phyloP scores from a whole-genome alignment of 176 grass and related monocot species.

The Alopecurus myosuroides region DNA sequence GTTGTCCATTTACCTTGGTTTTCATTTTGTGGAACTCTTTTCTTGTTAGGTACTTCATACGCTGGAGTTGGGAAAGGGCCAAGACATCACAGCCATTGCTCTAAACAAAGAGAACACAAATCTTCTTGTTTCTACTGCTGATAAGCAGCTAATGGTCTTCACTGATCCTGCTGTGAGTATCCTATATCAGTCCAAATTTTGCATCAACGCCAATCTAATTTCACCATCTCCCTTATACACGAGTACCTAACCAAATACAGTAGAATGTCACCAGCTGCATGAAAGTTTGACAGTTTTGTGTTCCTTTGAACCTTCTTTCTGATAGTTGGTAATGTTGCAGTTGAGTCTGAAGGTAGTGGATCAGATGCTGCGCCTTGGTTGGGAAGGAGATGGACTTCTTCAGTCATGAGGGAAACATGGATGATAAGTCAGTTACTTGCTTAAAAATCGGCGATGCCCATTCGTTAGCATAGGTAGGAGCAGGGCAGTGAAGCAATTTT shows the following conservation, averaged over 20 bases:
- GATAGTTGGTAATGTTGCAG: slow-evolving; percentile 47
- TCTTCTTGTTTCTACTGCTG: slow-evolving; percentile 87
- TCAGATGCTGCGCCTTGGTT: slow-evolving; percentile 99
- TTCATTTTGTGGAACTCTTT: slow-evolving; percentile 24
- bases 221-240: background rate
- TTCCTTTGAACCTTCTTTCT: slow-evolving; percentile 13
- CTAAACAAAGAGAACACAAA: slow-evolving; percentile 94
- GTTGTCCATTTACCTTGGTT: background rate
- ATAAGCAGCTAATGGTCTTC: slow-evolving; percentile 81
- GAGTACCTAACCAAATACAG: background rate
- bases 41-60: slow-evolving; percentile 64
- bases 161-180: slow-evolving; percentile 92
- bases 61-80: slow-evolving; percentile 55
- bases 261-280: background rate
- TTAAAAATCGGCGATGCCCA: background rate
- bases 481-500: slow-evolving; percentile 14
- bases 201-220: background rate
- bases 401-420: slow-evolving; percentile 40
- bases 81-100: slow-evolving; percentile 75
- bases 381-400: slow-evolving; percentile 96
- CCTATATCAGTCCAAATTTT: slow-evolving; percentile 5
- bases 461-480: slow-evolving; percentile 10
- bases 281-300: background rate
- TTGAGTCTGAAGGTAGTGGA: slow-evolving; percentile 98
- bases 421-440: slow-evolving; percentile 5